Percentiles rank a stretch among this genome's conserved stretches.
phyloP scores from a whole-genome alignment of 2,329 filamentous ascomycete species.

The Polytolypa hystricis region DNA sequence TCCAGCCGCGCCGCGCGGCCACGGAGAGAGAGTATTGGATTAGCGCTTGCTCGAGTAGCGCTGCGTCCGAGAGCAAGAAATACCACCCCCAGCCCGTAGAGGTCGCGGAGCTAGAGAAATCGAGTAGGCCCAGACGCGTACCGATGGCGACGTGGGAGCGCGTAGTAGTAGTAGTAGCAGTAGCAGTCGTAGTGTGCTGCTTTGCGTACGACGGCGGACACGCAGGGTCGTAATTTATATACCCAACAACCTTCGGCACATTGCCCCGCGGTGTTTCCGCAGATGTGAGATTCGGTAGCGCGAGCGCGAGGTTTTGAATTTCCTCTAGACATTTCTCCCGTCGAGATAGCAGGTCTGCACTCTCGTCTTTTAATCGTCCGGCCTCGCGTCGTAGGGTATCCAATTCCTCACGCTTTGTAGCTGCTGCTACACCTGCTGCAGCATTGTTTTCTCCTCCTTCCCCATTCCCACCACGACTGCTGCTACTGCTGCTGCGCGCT shows the following conservation, averaged over 20 bases:
- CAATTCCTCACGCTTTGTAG: constrained; percentile 14
- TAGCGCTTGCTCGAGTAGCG: constrained; percentile 87
- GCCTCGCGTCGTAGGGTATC: constrained; percentile 26
- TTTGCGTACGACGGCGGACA: constrained; percentile 24
- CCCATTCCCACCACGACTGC: constrained; percentile 10
- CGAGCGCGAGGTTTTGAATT: constrained; percentile 63
- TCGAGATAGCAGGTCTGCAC: constrained; percentile 21
- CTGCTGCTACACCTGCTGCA: background rate
- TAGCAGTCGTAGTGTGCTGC: too few species aligned
- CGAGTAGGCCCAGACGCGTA: constrained; percentile 72
- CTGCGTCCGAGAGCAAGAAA: constrained; percentile 83
- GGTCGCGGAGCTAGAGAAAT: constrained; percentile 72
- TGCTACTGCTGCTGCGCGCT: constrained; percentile 3
- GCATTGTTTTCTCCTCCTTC: constrained; percentile 6
- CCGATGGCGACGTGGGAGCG: constrained; percentile 80
- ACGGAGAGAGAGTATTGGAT: constrained; percentile 72
- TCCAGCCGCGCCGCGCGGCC: constrained; percentile 65
- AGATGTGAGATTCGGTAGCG: constrained; percentile 79
- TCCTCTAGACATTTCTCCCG: constrained; percentile 37
- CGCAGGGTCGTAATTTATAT: constrained; percentile 63
- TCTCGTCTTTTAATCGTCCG: constrained; percentile 27
- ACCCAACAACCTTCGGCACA: constrained; percentile 55
- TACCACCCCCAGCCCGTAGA: constrained; percentile 97
- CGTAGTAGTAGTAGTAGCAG: constrained; percentile 17
- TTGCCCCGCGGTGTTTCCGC: constrained; percentile 60